phyloP scores from a whole-genome alignment of 2,329 filamentous ascomycete genomes.

The Exophiala sp. region DNA sequence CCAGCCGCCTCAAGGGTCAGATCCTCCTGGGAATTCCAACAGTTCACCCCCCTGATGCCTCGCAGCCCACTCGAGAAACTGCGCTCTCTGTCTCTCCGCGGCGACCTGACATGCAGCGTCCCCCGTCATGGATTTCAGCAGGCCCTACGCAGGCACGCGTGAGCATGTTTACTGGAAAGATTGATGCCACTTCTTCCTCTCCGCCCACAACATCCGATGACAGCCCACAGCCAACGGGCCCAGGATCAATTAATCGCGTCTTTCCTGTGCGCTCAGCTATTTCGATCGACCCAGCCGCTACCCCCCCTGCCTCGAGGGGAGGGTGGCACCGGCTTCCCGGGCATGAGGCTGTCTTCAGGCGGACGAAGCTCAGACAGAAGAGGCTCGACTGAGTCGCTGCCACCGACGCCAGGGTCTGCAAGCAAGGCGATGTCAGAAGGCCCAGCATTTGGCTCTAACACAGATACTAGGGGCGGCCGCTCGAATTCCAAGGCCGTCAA shows the following conservation, averaged over 20 bases:
- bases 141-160: conserved; percentile 13
- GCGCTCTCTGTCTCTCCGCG: neutral
- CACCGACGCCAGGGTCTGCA: neutral
- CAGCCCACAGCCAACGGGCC: conserved; percentile 25
- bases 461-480: neutral
- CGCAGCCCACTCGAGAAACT: neutral
- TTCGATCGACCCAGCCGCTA: conserved; percentile 56
- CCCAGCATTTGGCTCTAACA: neutral
- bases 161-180: conserved; percentile 26
- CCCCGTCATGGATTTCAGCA: conserved; percentile 15
- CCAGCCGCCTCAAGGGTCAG: conserved; percentile 5
- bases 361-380: neutral
- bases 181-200: conserved; percentile 6
- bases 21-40: neutral
- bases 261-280: conserved; percentile 79
- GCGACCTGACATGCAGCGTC: conserved; percentile 4
- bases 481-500: neutral
- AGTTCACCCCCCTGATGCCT: neutral
- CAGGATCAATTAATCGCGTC: conserved; percentile 53
- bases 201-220: conserved; percentile 10
- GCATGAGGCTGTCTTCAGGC: conserved; percentile 4
- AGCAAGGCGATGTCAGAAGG: neutral
- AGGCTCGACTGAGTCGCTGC: neutral
- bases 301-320: conserved; percentile 23
- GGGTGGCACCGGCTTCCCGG: conserved; percentile 18